Conservation (phyloP, 2,329 filamentous ascomycete genomes). For the Diaporthe sp. region DNA sequence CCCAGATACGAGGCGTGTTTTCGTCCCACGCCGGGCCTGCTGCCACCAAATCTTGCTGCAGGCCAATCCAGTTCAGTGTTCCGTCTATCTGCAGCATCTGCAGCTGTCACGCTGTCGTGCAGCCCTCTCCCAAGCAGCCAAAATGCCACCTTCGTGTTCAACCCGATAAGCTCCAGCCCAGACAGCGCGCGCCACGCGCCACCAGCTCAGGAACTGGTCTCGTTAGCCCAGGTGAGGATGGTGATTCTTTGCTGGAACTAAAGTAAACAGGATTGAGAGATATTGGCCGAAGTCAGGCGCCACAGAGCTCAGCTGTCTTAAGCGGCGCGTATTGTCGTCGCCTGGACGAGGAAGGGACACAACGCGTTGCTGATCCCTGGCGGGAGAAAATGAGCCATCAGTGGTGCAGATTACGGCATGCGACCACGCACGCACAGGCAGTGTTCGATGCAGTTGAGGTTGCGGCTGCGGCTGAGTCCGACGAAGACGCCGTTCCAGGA, state of each 20-base stretch:
- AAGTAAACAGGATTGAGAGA: neutral
- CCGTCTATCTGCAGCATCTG: neutral
- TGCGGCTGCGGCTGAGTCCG: slow-evolving; percentile 2
- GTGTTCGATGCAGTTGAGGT: neutral
- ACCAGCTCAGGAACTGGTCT: neutral
- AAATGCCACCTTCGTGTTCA: neutral
- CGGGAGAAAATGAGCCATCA: neutral
- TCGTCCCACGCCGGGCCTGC: neutral
- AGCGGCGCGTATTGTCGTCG: neutral
- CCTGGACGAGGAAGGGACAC: neutral
- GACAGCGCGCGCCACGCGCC: neutral
- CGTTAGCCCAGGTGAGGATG: neutral
- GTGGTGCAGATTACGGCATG: neutral
- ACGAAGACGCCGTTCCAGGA: neutral
- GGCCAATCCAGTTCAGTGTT: neutral
- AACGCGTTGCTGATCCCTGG: neutral
- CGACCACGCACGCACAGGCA: neutral
- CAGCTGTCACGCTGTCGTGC: slow-evolving; percentile 19
- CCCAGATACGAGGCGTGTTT: slow-evolving; percentile 19
- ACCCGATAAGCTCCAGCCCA: slow-evolving; percentile 1
- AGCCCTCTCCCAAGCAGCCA: neutral
- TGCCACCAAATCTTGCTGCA: neutral
- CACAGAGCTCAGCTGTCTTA: slow-evolving; percentile 7
- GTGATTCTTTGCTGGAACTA: neutral
- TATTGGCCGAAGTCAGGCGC: neutral